Conservation (phyloP, 192 early-diverging fungal genomes). For the Chytriomyces sp. region DNA sequence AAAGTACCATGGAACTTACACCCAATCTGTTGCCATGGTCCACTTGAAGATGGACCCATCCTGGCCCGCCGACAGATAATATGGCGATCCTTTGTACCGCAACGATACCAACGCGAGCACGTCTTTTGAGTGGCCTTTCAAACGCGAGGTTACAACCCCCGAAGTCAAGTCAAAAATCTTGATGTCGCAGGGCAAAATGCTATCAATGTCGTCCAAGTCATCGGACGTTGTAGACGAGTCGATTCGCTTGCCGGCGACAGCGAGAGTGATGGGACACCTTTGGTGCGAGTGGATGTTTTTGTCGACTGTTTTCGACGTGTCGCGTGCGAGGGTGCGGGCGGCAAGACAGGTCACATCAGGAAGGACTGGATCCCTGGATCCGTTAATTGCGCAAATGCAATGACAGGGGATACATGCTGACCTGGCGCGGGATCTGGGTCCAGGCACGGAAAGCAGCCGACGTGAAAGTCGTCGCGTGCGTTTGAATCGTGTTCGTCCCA, state of each 20-base stretch:
- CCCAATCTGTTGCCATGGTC: constrained; percentile 83
- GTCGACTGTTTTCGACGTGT: not conserved
- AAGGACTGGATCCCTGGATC: not conserved
- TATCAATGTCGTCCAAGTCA: constrained; percentile 92
- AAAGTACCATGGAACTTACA: constrained; percentile 46
- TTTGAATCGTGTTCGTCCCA: not conserved
- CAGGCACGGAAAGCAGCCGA: not conserved
- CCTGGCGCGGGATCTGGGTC: too few species aligned
- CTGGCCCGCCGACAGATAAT: constrained; percentile 88
- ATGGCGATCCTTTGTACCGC: constrained; percentile 76
- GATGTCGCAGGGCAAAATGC: constrained; percentile 88
- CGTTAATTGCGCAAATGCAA: not conserved
- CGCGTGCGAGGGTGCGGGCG: not conserved
- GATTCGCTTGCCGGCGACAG: constrained; percentile 89
- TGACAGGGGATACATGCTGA: not conserved
- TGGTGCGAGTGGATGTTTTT: too few species aligned
- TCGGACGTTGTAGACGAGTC: constrained; percentile 85
- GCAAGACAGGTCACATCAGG: not conserved
- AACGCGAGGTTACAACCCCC: constrained; percentile 76
- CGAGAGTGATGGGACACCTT: constrained; percentile 43
- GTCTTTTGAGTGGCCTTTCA: constrained; percentile 88
- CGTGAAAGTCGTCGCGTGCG: not conserved
- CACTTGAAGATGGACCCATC: constrained; percentile 93
- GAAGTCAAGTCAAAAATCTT: constrained; percentile 84
- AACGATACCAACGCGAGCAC: constrained; percentile 80